Percentiles rank a stretch among this genome's conserved stretches.
Evolutionary conservation across 2,329 filamentous ascomycete genomes (phyloP).

Genomic region (Nothopassalora personata): DNA sequence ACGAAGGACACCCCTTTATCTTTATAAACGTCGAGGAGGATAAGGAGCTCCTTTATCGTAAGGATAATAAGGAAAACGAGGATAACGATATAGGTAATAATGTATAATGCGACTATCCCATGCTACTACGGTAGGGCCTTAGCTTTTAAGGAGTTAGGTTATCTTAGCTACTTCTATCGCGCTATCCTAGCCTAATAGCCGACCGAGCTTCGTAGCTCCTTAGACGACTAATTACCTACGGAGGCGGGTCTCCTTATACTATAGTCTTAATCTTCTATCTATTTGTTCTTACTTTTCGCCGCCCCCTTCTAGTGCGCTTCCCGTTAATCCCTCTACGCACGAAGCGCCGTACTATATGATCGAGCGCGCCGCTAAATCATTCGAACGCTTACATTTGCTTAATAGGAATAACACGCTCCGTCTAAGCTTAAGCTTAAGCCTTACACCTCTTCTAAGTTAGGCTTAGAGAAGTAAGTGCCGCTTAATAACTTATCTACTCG

Average conservation of each 20-base stretch:
- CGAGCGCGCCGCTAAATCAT: neutral
- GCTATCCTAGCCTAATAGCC: no score
- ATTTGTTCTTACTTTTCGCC: no score
- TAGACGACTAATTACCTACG: neutral
- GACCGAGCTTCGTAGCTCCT: neutral
- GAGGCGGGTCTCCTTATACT: neutral
- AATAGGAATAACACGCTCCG: no score
- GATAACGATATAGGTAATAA: neutral
- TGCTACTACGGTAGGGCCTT: neutral
- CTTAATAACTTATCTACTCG: no score
- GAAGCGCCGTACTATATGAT: neutral
- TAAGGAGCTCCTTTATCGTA: neutral
- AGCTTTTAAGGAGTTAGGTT: neutral
- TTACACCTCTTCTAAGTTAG: no score
- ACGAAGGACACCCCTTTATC: slow-evolving; percentile 38
- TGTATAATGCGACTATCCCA: neutral
- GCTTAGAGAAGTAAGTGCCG: no score
- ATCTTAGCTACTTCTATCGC: no score
- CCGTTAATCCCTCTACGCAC: neutral
- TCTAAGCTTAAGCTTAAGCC: neutral
- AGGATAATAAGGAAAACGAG: slow-evolving; percentile 2
- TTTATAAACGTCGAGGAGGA: slow-evolving; percentile 34
- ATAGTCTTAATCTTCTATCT: no score
- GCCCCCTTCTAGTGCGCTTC: no score
- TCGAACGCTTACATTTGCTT: neutral